A percentile compares a stretch with the other conserved stretches of the same genome.
phyloP scores from a whole-genome alignment of 2,329 filamentous ascomycete genomes.

The Aureobasidium melanogenum region DNA sequence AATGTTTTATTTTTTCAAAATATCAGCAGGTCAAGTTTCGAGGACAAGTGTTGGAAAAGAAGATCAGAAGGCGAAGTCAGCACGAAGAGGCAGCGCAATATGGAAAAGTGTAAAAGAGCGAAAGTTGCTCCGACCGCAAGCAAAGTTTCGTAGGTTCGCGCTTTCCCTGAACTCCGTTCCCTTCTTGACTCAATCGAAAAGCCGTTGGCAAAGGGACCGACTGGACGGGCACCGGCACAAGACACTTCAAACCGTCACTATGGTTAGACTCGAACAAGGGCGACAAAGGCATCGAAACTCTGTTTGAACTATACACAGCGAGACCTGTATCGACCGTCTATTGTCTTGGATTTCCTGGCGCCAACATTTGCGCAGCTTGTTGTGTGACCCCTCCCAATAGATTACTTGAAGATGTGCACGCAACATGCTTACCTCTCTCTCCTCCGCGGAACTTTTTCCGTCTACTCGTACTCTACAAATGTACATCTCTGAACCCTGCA shows the following conservation, averaged over 20 bases:
- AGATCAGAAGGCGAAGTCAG: neutral
- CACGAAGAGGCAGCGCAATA: neutral
- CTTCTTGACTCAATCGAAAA: neutral
- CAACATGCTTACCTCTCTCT: neutral
- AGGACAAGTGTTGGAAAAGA: neutral
- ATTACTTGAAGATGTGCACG: no score
- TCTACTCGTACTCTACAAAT: no score
- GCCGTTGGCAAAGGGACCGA: constrained; percentile 3
- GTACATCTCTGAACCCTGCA: neutral
- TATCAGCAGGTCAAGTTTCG: neutral
- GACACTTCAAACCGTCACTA: neutral
- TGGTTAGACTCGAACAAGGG: neutral
- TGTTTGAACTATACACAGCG: neutral
- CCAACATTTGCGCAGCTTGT: no score
- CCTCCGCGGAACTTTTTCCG: neutral
- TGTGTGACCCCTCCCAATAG: no score
- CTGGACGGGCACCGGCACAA: neutral
- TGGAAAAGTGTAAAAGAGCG: neutral
- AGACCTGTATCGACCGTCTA: neutral
- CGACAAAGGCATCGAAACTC: neutral
- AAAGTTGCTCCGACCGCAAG: neutral
- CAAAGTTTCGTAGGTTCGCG: neutral
- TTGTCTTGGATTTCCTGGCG: no score
- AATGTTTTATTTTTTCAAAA: neutral
- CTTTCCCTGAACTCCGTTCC: neutral